Conservation (phyloP, 2,329 filamentous ascomycete species). For the Hypoxylon sp. region DNA sequence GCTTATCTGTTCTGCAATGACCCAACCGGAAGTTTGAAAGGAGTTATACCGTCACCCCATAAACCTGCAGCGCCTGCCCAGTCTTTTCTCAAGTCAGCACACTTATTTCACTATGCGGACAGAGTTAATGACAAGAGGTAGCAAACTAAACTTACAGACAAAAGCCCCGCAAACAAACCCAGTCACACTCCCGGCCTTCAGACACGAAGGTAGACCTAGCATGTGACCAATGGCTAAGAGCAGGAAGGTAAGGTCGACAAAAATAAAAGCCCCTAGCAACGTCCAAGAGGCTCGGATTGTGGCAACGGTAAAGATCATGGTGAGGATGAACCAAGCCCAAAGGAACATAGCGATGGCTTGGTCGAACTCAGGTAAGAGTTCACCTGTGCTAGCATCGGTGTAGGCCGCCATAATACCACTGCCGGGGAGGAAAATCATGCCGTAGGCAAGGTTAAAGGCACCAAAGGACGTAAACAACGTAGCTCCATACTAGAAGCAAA, state of each 20-base stretch:
- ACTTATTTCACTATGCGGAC: neutral
- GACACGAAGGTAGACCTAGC: constrained; percentile 35
- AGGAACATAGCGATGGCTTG: constrained; percentile 51
- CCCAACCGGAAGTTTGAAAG: constrained; percentile 28
- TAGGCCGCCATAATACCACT: constrained; percentile 57
- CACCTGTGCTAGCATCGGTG: constrained; percentile 51
- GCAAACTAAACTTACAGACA: constrained; percentile 44
- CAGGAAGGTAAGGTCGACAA: constrained; percentile 47
- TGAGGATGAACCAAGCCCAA: constrained; percentile 51
- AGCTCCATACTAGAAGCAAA: constrained; percentile 52
- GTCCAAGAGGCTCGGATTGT: constrained; percentile 47
- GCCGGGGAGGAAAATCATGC: constrained; percentile 58
- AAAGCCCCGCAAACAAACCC: constrained; percentile 45
- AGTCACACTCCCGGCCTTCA: constrained; percentile 47
- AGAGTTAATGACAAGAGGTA: neutral
- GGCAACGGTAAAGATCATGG: constrained; percentile 49
- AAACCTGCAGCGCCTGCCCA: constrained; percentile 23
- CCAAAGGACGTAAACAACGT: constrained; percentile 58
- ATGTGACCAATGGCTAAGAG: constrained; percentile 48
- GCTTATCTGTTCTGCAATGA: constrained; percentile 31
- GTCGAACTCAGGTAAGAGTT: constrained; percentile 46
- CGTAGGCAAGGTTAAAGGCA: constrained; percentile 59
- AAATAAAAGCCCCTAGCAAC: constrained; percentile 44
- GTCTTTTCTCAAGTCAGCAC: constrained; percentile 24
- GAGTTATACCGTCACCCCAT: constrained; percentile 23